Percentiles rank a stretch among this genome's conserved stretches.
These are phyloP conservation scores for Erigeron philadelphicus DNA, from an alignment of 140 eudicot species.

Conservation along the genomic window DNA sequence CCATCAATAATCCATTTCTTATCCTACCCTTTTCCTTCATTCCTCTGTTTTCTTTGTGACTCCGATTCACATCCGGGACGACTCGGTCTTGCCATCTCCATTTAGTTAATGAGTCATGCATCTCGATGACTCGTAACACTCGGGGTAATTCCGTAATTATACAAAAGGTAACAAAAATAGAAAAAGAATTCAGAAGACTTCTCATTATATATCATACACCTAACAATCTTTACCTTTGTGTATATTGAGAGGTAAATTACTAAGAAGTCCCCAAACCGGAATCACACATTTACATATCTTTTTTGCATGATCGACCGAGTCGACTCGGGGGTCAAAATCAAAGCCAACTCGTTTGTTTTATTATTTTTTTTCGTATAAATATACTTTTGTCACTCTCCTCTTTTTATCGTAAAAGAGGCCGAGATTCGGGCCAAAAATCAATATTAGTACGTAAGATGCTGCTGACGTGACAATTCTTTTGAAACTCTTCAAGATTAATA, in stretches of 20 bases:
- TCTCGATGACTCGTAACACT: constrained; percentile 24
- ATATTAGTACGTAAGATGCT: constrained; percentile 32
- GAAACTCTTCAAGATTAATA: constrained; percentile 60
- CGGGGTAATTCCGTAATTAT: constrained; percentile 30
- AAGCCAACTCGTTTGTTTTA: constrained; percentile 34
- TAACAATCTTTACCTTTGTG: constrained; percentile 12
- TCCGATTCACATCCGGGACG: constrained; percentile 40
- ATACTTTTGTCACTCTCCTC: background rate
- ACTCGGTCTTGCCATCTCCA: constrained; percentile 41
- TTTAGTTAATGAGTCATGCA: constrained; percentile 18
- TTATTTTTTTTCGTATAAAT: background rate
- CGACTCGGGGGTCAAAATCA: constrained; percentile 38
- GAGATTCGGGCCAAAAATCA: constrained; percentile 60
- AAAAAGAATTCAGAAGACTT: constrained; percentile 12
- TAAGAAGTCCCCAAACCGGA: constrained; percentile 29
- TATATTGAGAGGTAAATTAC: constrained; percentile 29
- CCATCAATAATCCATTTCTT: constrained; percentile 15
- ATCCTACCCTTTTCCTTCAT: constrained; percentile 4
- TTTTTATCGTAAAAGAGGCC: constrained; percentile 49
- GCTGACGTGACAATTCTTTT: constrained; percentile 53
- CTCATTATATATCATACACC: background rate
- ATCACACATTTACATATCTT: background rate
- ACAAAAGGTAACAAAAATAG: constrained; percentile 13
- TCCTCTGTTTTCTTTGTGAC: constrained; percentile 17
- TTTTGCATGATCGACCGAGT: constrained; percentile 31